Conservation (phyloP, 768 basidiomycete species). For the Tremella yokohamensis region DNA sequence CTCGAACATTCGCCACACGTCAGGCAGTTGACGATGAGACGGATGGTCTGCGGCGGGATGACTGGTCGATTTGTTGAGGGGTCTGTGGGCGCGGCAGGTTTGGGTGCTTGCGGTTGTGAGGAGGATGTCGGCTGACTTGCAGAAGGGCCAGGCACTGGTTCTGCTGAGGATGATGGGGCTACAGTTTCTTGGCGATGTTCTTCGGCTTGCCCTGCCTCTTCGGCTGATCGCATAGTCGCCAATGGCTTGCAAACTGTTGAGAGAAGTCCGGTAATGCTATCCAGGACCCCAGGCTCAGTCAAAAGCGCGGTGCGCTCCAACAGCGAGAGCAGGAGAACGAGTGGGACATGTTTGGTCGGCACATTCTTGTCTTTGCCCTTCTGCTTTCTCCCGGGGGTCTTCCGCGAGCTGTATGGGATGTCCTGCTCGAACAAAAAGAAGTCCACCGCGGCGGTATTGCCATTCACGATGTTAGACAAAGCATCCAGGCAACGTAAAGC, state of each 20-base stretch:
- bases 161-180: background rate
- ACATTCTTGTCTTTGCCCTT: conserved; percentile 82
- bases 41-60: conserved; percentile 55
- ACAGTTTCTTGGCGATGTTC: background rate
- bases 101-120: background rate
- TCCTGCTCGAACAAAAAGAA: conserved; percentile 98
- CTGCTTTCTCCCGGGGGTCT: conserved; percentile 61
- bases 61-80: background rate
- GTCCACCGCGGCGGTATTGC: conserved; percentile 76
- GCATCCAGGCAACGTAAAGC: conserved; percentile 93
- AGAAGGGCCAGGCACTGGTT: background rate
- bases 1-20: conserved; percentile 97
- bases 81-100: background rate
- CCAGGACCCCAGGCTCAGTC: conserved; percentile 84
- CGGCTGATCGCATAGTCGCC: background rate
- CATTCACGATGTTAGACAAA: conserved; percentile 76
- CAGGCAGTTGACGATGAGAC: conserved; percentile 90
- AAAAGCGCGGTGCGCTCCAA: conserved; percentile 82
- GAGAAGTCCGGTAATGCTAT: conserved; percentile 81
- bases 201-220: background rate
- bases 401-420: conserved; percentile 65
- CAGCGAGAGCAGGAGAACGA: conserved; percentile 80
- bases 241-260: conserved; percentile 85
- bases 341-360: conserved; percentile 79
- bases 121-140: background rate